Conservation (phyloP, 352 stramenopile genomes). For the Phytophthora sp. region DNA sequence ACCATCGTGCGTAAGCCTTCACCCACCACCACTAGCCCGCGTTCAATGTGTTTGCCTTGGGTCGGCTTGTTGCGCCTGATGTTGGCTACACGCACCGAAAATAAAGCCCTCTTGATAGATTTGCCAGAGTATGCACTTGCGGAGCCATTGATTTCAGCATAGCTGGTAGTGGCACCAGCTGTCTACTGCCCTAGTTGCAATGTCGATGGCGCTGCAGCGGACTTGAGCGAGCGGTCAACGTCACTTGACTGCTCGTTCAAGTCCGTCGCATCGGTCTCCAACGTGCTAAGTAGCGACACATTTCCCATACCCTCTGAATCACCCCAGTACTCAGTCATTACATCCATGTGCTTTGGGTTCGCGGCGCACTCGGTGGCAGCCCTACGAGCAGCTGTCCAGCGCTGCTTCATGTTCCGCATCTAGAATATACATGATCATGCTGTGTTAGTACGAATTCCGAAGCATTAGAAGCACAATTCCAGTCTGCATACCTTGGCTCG, state of each 20-base stretch:
- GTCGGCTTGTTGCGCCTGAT: not conserved
- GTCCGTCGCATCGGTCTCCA: not conserved
- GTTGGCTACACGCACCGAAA: not conserved
- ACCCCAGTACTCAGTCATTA: not conserved
- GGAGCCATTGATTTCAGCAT: no score
- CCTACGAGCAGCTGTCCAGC: not conserved
- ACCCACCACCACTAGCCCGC: not conserved
- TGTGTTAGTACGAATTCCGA: no score
- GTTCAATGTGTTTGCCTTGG: not conserved
- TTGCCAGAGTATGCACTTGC: no score
- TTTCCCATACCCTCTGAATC: not conserved
- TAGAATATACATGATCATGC: no score
- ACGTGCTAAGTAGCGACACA: not conserved
- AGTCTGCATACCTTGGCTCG: not conserved
- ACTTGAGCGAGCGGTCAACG: not conserved
- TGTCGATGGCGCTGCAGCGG: not conserved
- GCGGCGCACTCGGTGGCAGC: not conserved
- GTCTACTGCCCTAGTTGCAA: not conserved
- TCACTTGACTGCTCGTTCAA: not conserved
- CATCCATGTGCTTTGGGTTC: not conserved
- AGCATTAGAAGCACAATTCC: not conserved
- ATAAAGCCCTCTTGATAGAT: not conserved
- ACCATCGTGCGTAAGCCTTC: no score
- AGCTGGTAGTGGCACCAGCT: no score
- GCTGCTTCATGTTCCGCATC: slow-evolving; percentile 5